phyloP scores from a whole-genome alignment of 2,329 filamentous ascomycete genomes.

The Sporothrix schenckii region DNA sequence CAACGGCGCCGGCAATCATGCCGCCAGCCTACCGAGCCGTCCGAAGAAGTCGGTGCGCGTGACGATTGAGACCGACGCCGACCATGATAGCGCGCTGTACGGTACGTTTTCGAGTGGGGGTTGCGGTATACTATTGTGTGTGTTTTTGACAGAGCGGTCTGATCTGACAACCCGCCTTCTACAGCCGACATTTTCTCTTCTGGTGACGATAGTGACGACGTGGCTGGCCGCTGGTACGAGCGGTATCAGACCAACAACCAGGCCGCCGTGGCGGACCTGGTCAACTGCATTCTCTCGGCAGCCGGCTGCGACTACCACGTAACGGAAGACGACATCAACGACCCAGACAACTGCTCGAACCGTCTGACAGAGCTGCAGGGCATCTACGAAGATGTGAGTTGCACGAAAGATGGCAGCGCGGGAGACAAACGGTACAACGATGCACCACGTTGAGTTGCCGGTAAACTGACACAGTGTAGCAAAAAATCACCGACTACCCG shows the following conservation, averaged over 20 bases:
- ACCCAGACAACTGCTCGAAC: conserved; percentile 82
- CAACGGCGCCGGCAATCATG: conserved; percentile 55
- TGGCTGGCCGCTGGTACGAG: conserved; percentile 63
- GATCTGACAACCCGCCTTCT: background rate
- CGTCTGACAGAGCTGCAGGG: conserved; percentile 83
- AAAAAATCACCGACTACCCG: conserved; percentile 87
- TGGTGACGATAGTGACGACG: conserved; percentile 58
- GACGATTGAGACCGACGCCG: conserved; percentile 55
- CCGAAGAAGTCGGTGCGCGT: conserved; percentile 61
- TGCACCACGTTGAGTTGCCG: background rate
- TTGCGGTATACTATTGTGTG: background rate
- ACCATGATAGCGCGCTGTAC: conserved; percentile 59
- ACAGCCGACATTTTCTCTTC: conserved; percentile 66
- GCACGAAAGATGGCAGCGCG: background rate
- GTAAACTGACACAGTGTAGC: conserved; percentile 45
- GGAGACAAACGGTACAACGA: background rate
- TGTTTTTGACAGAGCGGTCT: background rate
- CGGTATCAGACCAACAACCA: conserved; percentile 59
- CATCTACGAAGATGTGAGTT: conserved; percentile 75
- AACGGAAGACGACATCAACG: conserved; percentile 79
- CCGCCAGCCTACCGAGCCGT: conserved; percentile 54
- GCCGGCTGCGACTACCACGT: conserved; percentile 82
- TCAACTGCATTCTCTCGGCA: conserved; percentile 69
- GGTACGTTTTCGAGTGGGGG: conserved; percentile 46
- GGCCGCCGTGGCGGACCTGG: conserved; percentile 61